A percentile compares a stretch with the other conserved stretches of the same genome.
Evolutionary conservation across 257 asterid species (phyloP).

Genomic region (Solanum bulbocastanum): DNA sequence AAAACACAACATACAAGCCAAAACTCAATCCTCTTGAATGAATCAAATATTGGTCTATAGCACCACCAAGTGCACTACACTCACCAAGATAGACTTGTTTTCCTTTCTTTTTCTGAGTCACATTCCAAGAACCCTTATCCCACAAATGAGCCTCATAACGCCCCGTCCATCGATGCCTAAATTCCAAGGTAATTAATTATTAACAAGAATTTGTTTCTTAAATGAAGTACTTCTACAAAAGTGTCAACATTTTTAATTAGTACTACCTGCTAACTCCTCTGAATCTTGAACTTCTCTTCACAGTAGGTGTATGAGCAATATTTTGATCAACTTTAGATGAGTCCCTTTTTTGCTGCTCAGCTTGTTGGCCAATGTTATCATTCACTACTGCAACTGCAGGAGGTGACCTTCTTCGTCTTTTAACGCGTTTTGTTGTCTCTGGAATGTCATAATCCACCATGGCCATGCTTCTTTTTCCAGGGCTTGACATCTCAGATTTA

Average conservation of each 20-base stretch:
- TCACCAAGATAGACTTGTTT: slow-evolving; percentile 86
- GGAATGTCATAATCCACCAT: slow-evolving; percentile 14
- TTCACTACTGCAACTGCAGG: slow-evolving; percentile 5
- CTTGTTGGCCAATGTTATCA: background rate
- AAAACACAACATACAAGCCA: background rate
- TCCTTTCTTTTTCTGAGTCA: slow-evolving; percentile 73
- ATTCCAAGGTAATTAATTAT: background rate
- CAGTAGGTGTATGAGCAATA: slow-evolving; percentile 7
- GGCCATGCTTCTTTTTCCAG: slow-evolving; percentile 14
- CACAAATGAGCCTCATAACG: slow-evolving; percentile 80
- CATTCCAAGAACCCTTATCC: slow-evolving; percentile 89
- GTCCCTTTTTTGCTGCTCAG: slow-evolving; percentile 9
- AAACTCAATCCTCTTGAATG: background rate
- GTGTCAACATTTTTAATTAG: background rate
- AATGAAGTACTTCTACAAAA: background rate
- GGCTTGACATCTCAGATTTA: slow-evolving; percentile 14
- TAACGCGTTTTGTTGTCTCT: slow-evolving; percentile 25
- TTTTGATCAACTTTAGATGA: slow-evolving; percentile 19
- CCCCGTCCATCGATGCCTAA: slow-evolving; percentile 83
- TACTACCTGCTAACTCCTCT: slow-evolving; percentile 83
- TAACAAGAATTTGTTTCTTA: background rate
- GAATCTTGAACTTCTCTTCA: slow-evolving; percentile 71
- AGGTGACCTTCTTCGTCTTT: slow-evolving; percentile 51
- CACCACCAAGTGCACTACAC: slow-evolving; percentile 4
- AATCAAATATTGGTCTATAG: background rate